These are phyloP conservation scores for Russula emetica DNA, from an alignment of 768 basidiomycete genomes.

Conservation along the genomic window DNA sequence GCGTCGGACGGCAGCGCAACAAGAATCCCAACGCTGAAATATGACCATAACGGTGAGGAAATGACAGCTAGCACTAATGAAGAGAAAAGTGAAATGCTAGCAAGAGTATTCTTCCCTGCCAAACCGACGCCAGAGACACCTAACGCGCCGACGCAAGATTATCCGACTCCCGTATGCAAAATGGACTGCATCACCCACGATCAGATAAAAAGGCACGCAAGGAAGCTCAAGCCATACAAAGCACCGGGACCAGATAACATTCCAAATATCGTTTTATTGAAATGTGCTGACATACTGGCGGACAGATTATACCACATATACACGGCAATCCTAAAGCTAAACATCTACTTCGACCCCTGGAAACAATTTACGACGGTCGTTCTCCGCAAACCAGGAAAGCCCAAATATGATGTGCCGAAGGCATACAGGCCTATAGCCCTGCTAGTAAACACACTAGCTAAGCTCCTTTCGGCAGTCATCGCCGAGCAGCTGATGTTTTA, in stretches of 20 bases:
- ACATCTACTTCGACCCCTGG: background rate
- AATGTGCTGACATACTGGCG: background rate
- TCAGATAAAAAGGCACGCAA: fast-evolving
- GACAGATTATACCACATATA: background rate
- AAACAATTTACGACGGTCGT: background rate
- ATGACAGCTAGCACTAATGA: too few relatives aligned
- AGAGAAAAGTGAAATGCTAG: background rate
- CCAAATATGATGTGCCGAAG: background rate
- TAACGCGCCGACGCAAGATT: too few relatives aligned
- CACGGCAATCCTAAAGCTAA: background rate
- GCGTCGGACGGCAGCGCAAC: too few relatives aligned
- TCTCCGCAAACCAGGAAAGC: slow-evolving; percentile 25
- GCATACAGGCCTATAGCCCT: background rate
- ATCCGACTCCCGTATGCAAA: too few relatives aligned
- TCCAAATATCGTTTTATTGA: background rate
- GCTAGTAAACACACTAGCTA: slow-evolving; percentile 2
- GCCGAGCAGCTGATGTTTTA: too few relatives aligned
- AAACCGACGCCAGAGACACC: too few relatives aligned
- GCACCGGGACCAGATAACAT: background rate
- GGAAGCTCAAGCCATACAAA: background rate
- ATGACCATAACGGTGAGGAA: too few relatives aligned
- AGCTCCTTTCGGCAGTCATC: too few relatives aligned
- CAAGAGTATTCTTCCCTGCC: background rate
- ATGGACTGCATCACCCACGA: background rate
- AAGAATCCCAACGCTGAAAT: background rate